Evolutionary conservation across 2,329 filamentous ascomycete species (phyloP), one percentile per base, ranked within the genome.

Genomic region (Lachnum nothofagi): DNA sequence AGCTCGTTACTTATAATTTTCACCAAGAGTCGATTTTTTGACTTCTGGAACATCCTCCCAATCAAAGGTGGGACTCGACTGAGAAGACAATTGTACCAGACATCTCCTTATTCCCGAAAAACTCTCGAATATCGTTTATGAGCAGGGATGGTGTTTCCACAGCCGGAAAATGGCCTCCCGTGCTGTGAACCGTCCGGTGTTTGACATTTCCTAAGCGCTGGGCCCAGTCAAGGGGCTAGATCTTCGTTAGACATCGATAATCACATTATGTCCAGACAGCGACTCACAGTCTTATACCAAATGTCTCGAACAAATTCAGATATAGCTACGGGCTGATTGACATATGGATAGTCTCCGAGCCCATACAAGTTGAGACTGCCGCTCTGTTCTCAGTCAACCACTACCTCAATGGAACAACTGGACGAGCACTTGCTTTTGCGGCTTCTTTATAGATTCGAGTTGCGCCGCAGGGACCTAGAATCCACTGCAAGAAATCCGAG

Each of bases 401-500:
- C 40, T 40, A 27, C 42, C 38, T 12, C 35, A 27, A 14, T 35
- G 25, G 25, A 29, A 4, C 37, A n/a, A 14, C 27, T 43, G 14
- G 25, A 12, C 23, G n/a, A 29, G 12, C 37, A 20, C 37, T 4
- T 5, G 45, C 25, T 23, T 49, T 53, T 2, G 33, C 46, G 22
- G 39, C 29, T 22, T 57, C 49, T 23, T 48, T 61, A 43, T 61
- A 61, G 22, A 57, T 45, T 9, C 44, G 19, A n/a, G 55, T 43
- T 1, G 42, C 51, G 2, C 43, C 52, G 38, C 51, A 56, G 9
- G 59, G 54, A 2, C 59, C 56, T 23, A n/a, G n/a, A n/a, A n/a
- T n/a, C n/a, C n/a, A n/a, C n/a, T n/a, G n/a, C n/a, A n/a, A n/a
- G n/a, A n/a, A 16, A 60, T 54, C 19, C 49, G 60, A 29, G n/a